A percentile compares a stretch with the other conserved stretches of the same genome.
phyloP scores from a whole-genome alignment of 352 stramenopile species.

The Saprolegnia parasitica region DNA sequence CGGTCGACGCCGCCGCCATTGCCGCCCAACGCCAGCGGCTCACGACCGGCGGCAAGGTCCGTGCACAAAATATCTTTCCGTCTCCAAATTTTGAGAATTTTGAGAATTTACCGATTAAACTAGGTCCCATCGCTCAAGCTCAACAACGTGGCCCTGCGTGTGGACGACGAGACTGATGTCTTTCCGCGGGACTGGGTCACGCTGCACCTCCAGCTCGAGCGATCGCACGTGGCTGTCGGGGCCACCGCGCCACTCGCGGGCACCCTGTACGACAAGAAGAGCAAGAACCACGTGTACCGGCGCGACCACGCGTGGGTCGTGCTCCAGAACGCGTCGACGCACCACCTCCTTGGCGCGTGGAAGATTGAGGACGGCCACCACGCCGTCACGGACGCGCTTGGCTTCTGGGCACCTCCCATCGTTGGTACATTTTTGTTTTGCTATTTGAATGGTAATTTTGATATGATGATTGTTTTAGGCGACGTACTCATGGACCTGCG shows the following conservation, averaged over 20 bases:
- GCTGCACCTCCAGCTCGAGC: conserved; percentile 47
- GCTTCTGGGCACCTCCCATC: conserved; percentile 58
- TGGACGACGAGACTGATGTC: conserved; percentile 64
- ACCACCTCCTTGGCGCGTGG: conserved; percentile 55
- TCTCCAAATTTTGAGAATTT: no score
- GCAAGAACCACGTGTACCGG: conserved; percentile 57
- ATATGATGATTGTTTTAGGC: no score
- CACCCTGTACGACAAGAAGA: conserved; percentile 69
- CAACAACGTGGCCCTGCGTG: conserved; percentile 38
- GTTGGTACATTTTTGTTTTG: conserved; percentile 37
- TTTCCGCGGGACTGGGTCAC: conserved; percentile 76
- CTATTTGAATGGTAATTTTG: background rate
- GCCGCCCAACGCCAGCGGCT: conserved; percentile 53
- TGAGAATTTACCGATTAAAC: background rate
- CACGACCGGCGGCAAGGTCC: conserved; percentile 32
- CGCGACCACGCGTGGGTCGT: conserved; percentile 74
- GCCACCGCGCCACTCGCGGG: conserved; percentile 47
- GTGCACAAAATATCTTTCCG: no score
- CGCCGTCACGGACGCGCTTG: conserved; percentile 43
- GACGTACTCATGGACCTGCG: conserved; percentile 75
- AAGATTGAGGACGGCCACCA: conserved; percentile 62
- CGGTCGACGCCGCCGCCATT: conserved; percentile 54
- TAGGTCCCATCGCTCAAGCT: conserved; percentile 31
- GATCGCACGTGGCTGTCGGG: conserved; percentile 43
- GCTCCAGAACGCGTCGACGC: conserved; percentile 54